These are phyloP conservation scores for Chalciporus pseudorubinellus DNA, from an alignment of 768 basidiomycete species.

Conservation along the genomic window DNA sequence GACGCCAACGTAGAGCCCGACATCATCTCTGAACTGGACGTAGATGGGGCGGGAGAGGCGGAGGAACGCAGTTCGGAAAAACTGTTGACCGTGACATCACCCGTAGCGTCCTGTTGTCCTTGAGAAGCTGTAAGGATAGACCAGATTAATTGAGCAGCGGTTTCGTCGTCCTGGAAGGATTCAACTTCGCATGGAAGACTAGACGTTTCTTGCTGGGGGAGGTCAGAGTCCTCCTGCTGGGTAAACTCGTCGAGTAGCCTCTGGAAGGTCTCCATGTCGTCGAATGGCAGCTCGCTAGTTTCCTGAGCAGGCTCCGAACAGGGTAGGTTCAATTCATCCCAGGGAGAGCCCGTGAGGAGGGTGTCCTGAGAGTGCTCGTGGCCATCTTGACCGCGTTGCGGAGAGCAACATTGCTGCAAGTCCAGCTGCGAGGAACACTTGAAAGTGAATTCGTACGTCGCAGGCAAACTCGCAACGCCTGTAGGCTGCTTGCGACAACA, in stretches of 20 bases:
- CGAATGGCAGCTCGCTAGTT: neutral
- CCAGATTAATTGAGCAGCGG: neutral
- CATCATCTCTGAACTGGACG: neutral
- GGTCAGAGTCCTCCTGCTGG: neutral
- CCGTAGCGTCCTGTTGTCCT: neutral
- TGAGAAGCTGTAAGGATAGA: neutral
- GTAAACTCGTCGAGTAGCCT: neutral
- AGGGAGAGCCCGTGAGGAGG: neutral
- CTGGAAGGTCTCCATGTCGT: neutral
- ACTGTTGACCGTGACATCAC: neutral
- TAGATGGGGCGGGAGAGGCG: neutral
- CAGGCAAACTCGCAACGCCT: neutral
- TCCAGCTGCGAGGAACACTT: neutral
- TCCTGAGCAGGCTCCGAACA: neutral
- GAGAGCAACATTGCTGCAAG: neutral
- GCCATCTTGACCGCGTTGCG: neutral
- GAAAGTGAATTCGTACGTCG: constrained; percentile 1
- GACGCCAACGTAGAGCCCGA: neutral
- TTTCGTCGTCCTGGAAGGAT: neutral
- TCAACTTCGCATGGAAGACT: no score
- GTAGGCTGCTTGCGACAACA: neutral
- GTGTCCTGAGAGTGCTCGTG: neutral
- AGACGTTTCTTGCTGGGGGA: neutral
- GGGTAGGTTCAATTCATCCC: neutral
- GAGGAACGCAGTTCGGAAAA: neutral